phyloP scores from a whole-genome alignment of 495 filamentous ascomycete species.

The Neurospora hispaniola region DNA sequence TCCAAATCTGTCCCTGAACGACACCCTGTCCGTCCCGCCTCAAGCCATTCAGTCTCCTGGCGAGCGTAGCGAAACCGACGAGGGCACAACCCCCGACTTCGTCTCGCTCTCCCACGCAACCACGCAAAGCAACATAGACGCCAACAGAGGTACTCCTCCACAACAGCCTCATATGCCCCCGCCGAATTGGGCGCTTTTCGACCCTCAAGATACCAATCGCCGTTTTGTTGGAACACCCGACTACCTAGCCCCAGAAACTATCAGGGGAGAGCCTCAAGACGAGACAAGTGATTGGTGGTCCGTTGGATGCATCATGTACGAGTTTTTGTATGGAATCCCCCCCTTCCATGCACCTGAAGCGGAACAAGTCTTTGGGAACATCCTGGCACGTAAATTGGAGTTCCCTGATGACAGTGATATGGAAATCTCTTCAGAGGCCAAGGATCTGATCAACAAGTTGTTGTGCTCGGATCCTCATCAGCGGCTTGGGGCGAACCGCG shows the following conservation, averaged over 20 bases:
- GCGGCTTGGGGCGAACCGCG: conserved; percentile 73
- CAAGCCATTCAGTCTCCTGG: conserved; percentile 47
- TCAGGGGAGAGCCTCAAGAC: conserved; percentile 88
- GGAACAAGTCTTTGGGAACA: conserved; percentile 94
- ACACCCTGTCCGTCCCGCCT: conserved; percentile 30
- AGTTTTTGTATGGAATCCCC: conserved; percentile 84
- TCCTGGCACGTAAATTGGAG: conserved; percentile 74
- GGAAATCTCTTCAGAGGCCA: conserved; percentile 68
- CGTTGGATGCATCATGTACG: conserved; percentile 91
- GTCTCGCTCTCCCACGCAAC: conserved; percentile 52
- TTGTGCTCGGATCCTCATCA: conserved; percentile 71
- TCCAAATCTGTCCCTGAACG: conserved; percentile 69
- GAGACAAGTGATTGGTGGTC: conserved; percentile 99
- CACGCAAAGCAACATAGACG: conserved; percentile 38
- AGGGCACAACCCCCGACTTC: conserved; percentile 59
- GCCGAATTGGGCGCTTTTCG: conserved; percentile 90
- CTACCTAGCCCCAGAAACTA: conserved; percentile 94
- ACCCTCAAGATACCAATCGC: conserved; percentile 86
- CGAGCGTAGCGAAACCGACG: conserved; percentile 39
- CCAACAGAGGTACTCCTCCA: conserved; percentile 46
- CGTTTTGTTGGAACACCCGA: conserved; percentile 95
- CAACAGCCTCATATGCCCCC: conserved; percentile 69
- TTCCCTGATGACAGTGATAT: conserved; percentile 68
- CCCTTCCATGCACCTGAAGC: conserved; percentile 88
- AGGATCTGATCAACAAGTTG: conserved; percentile 85